Evolutionary conservation across 345 rosid species (phyloP).

Genomic region (Rhodamnia rubescens): DNA sequence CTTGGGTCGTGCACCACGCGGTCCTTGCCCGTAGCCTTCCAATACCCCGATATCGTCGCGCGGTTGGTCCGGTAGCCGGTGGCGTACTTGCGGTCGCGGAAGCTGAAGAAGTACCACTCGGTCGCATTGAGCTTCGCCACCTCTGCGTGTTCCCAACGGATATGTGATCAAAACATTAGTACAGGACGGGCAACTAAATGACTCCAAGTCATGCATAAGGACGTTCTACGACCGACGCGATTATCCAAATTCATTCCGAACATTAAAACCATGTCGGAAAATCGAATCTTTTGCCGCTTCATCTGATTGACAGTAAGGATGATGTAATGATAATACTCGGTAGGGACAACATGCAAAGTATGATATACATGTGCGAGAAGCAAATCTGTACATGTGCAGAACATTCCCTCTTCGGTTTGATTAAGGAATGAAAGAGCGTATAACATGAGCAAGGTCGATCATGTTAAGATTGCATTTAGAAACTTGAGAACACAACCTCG

Average conservation of each 20-base stretch:
- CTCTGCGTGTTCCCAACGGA: conserved; percentile 20
- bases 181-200: not conserved
- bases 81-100: conserved; percentile 82
- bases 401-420: not conserved
- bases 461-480: not conserved
- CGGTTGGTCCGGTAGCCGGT: conserved; percentile 94
- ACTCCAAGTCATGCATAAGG: not conserved
- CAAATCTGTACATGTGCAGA: not conserved
- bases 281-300: not conserved
- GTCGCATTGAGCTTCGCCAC: conserved; percentile 94
- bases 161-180: not conserved
- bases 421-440: not conserved
- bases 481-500: not conserved
- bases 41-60: conserved; percentile 86
- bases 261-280: not conserved
- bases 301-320: not conserved
- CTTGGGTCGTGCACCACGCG: conserved; percentile 72
- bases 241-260: not conserved
- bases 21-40: conserved; percentile 99
- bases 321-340: not conserved
- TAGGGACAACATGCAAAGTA: not conserved
- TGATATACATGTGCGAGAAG: not conserved
- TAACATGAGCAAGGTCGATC: not conserved
- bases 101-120: conserved; percentile 96
- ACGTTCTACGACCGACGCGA: not conserved